These are phyloP conservation scores for Rutstroemia sp. DNA, from an alignment of 2,329 filamentous ascomycete genomes.

Conservation along the genomic window DNA sequence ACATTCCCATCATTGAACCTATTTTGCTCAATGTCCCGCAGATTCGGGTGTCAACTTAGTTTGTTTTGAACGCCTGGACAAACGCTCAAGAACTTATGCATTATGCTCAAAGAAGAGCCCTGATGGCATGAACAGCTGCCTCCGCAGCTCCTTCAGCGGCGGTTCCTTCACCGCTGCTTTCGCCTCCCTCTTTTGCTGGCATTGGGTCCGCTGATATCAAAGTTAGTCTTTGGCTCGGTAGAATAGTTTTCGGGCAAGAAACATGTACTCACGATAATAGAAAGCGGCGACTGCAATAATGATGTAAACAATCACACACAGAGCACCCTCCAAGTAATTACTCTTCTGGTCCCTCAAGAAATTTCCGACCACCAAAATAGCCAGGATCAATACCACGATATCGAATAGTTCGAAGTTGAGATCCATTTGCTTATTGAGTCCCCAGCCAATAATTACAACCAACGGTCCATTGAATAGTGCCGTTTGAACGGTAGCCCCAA, in stretches of 20 bases:
- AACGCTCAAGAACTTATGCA: not conserved
- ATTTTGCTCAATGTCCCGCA: not conserved
- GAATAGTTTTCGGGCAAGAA: too few relatives aligned
- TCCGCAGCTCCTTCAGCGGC: not conserved
- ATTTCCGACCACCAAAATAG: slow-evolving; percentile 79
- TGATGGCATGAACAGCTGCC: not conserved
- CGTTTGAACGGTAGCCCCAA: slow-evolving; percentile 78
- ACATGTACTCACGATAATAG: slow-evolving; percentile 41
- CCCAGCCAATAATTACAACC: slow-evolving; percentile 78
- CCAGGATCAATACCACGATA: slow-evolving; percentile 72
- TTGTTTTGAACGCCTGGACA: not conserved
- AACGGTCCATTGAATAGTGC: slow-evolving; percentile 82
- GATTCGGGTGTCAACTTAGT: not conserved
- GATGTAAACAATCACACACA: slow-evolving; percentile 65
- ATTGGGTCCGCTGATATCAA: not conserved
- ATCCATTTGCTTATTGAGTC: slow-evolving; percentile 60
- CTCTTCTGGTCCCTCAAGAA: slow-evolving; percentile 84
- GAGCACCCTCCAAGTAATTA: slow-evolving; percentile 80
- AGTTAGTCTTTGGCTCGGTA: not conserved
- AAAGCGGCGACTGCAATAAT: slow-evolving; percentile 51
- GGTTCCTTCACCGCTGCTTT: not conserved
- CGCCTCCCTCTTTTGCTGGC: not conserved
- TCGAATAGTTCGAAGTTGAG: slow-evolving; percentile 86
- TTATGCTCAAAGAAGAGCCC: not conserved
- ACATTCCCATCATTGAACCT: not conserved